Conservation (phyloP, 176 grass and related monocot genomes). For the Saccharum spontaneum region DNA sequence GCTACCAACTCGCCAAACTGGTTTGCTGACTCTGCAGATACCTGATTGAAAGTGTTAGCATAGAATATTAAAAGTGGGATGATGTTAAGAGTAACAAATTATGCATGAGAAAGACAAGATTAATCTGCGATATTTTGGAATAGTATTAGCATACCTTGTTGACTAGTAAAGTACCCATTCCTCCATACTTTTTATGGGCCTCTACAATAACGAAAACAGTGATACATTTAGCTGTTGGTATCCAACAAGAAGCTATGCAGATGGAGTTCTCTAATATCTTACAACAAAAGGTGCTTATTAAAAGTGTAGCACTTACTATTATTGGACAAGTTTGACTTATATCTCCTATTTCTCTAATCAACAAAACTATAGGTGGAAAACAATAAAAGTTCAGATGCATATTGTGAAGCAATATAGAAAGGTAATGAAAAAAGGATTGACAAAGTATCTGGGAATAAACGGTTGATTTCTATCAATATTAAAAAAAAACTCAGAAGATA, state of each 20-base stretch:
- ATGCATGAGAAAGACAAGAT: background rate
- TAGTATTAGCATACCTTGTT: constrained; percentile 62
- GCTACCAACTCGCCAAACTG: constrained; percentile 99
- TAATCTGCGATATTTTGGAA: background rate
- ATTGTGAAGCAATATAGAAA: background rate
- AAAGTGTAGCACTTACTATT: background rate
- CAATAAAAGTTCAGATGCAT: background rate
- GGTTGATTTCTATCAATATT: background rate
- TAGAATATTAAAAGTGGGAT: constrained; percentile 18
- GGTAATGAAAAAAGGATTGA: background rate
- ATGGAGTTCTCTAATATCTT: background rate
- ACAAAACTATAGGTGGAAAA: background rate
- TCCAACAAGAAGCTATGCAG: constrained; percentile 18
- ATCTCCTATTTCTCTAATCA: background rate
- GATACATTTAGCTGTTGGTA: constrained; percentile 10
- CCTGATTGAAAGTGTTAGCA: constrained; percentile 41
- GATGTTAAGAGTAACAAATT: constrained; percentile 1
- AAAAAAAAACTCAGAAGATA: background rate
- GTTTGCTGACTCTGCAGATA: constrained; percentile 94
- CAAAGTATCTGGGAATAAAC: background rate
- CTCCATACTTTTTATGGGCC: constrained; percentile 93
- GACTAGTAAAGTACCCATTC: constrained; percentile 92
- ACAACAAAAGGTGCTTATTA: background rate
- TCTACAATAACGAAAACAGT: constrained; percentile 60
- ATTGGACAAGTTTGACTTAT: background rate